These are phyloP conservation scores for Dendrocalamus sinicus DNA, from an alignment of 176 grass and related monocot genomes.

Conservation along the genomic window DNA sequence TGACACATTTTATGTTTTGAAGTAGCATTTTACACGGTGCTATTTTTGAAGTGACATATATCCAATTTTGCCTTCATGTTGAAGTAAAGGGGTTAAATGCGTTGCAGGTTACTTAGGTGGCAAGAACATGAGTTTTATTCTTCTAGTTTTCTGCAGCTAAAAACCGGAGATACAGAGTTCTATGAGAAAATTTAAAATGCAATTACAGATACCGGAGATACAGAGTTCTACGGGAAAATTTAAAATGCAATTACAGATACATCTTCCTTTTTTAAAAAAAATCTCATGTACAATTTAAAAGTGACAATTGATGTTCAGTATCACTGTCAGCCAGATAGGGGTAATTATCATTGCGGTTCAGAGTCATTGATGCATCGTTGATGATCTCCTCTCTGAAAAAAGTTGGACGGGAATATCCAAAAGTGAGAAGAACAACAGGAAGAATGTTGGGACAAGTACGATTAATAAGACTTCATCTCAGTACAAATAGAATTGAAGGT, in stretches of 20 bases:
- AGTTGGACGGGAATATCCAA: background rate
- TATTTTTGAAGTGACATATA: too few relatives aligned
- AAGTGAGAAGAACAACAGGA: too few relatives aligned
- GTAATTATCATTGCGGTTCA: too few relatives aligned
- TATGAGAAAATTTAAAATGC: background rate
- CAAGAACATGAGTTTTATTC: background rate
- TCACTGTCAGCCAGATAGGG: too few relatives aligned
- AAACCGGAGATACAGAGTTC: background rate
- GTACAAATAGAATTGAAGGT: background rate
- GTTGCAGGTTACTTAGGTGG: constrained; percentile 8
- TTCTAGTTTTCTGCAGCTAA: background rate
- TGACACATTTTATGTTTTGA: too few relatives aligned
- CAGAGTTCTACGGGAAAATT: background rate
- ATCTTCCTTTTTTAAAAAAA: background rate
- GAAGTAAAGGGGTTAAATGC: background rate
- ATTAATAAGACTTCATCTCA: too few relatives aligned
- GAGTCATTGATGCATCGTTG: too few relatives aligned
- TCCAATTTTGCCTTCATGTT: background rate
- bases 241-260: background rate
- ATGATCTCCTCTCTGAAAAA: background rate
- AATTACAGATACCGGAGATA: background rate
- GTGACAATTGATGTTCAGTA: too few relatives aligned
- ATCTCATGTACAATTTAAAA: too few relatives aligned
- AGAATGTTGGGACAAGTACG: too few relatives aligned
- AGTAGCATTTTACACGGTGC: too few relatives aligned